Conservation (phyloP, 768 basidiomycete species). For the Termitomyces sp. region DNA sequence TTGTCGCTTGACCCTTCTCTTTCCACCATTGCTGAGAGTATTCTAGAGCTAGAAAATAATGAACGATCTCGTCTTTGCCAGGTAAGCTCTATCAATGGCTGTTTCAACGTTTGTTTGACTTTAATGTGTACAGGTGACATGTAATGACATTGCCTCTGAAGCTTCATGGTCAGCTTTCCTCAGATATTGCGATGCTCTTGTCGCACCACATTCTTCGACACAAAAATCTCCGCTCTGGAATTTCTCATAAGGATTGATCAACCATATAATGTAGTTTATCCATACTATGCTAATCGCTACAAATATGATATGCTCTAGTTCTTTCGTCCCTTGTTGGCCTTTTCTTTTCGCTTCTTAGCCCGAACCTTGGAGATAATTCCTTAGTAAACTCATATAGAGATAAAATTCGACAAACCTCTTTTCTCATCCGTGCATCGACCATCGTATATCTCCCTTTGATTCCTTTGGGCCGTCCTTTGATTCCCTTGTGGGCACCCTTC, state of each 20-base stretch:
- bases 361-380: constrained; percentile 51
- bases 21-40: constrained; percentile 40
- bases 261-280: neutral
- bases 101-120: neutral
- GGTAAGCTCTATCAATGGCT: constrained; percentile 32
- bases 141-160: constrained; percentile 32
- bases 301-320: constrained; percentile 15
- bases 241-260: neutral
- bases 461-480: constrained; percentile 92
- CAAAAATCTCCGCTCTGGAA: neutral
- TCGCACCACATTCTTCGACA: constrained; percentile 12
- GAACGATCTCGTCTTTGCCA: constrained; percentile 50
- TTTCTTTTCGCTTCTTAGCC: constrained; percentile 78
- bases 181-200: constrained; percentile 33
- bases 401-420: constrained; percentile 58
- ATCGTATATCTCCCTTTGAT: constrained; percentile 94
- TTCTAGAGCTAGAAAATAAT: constrained; percentile 50
- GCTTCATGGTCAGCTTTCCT: constrained; percentile 41
- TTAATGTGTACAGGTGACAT: constrained; percentile 37
- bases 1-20: constrained; percentile 5
- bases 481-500: constrained; percentile 82
- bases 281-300: neutral
- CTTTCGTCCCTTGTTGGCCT: constrained; percentile 61
- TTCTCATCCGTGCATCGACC: constrained; percentile 92
- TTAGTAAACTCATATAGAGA: constrained; percentile 1